These are phyloP conservation scores for Elymus sibiricus DNA, from an alignment of 176 grass and related monocot species.

Conservation along the genomic window DNA sequence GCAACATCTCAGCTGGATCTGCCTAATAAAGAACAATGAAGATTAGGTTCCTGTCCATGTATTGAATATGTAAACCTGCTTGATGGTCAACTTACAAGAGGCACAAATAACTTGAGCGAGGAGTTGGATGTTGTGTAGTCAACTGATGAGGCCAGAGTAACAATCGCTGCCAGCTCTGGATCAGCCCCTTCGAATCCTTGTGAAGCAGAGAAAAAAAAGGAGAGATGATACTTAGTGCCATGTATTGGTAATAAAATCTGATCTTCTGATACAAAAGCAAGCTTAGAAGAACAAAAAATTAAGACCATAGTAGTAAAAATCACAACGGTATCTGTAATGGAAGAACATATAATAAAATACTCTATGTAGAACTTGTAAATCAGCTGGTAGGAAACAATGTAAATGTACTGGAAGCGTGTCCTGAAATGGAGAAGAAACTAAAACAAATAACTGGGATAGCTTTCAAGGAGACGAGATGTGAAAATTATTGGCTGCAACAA, in stretches of 20 bases:
- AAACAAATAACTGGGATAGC: not conserved
- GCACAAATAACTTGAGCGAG: constrained; percentile 86
- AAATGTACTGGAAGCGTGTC: not conserved
- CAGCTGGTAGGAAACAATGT: not conserved
- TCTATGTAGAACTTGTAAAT: not conserved
- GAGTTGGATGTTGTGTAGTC: constrained; percentile 97
- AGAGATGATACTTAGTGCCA: constrained; percentile 17
- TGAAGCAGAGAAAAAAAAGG: constrained; percentile 29
- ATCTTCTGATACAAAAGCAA: not conserved
- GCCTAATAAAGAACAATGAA: constrained; percentile 54
- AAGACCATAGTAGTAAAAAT: constrained; percentile 13
- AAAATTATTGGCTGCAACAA: not conserved
- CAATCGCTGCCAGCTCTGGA: constrained; percentile 63
- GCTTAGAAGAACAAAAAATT: constrained; percentile 22
- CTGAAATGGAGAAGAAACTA: not conserved
- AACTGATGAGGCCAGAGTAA: constrained; percentile 89
- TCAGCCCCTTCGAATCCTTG: constrained; percentile 57
- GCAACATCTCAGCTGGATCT: constrained; percentile 74
- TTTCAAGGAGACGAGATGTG: not conserved
- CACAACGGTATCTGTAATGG: not conserved
- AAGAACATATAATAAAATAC: not conserved
- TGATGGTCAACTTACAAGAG: constrained; percentile 62
- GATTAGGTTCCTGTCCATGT: constrained; percentile 25
- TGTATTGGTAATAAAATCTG: not conserved
- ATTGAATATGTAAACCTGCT: constrained; percentile 2